Base-by-base conservation (phyloP, 805 yeast genomes). In the Wickerhamomyces rabaulensis region DNA sequence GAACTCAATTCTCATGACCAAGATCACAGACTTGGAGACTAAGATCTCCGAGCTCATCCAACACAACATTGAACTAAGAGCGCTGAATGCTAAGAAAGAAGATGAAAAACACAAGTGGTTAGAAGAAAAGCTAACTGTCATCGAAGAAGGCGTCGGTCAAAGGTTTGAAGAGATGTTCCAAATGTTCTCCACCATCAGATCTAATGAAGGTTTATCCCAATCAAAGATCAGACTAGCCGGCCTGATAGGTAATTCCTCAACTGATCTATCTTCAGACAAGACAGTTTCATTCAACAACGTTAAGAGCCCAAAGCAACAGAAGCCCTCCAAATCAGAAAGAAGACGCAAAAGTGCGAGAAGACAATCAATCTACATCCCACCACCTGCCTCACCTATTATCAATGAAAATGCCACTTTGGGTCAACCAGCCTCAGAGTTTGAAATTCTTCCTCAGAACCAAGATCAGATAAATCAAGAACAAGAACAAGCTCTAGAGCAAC, bases 1-100 rank as follows among this genome's bases (percentile, higher is more conserved):
- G 42, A 82, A 80, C 58, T 74, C 84, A 3, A 59, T 70, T 20
- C 65, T 83, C 58, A 68, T 75, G 70, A 59, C 72, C 35, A 76
- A 70, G 52, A 67, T 84, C 22, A 62, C 74, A 4, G 78, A 73
- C 25, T 60, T 85, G 59, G 88, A 83, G 59, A 58, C 64, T 12
- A 74, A 70, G 48, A 59, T 81, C 21, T 66, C 72, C 20, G 78
- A 74, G 17, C 60, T 80, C 53, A 70, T 73, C 13, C 73, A 70
- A 48, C 82, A 79, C 51, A 80, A 79, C 52, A 65, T 74, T 46
- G 57, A 59, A 29, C 56, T 76, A 29, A 63, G 76, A 47, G 69
- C 73, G 2, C 61, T 58, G 37, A 58, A 58, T 26, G 62, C 72
- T 3, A 50, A 64, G 54, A 50, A 53, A 50, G 63, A 60, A 41